phyloP scores from a whole-genome alignment of 768 basidiomycete genomes.

The Russula virescens region DNA sequence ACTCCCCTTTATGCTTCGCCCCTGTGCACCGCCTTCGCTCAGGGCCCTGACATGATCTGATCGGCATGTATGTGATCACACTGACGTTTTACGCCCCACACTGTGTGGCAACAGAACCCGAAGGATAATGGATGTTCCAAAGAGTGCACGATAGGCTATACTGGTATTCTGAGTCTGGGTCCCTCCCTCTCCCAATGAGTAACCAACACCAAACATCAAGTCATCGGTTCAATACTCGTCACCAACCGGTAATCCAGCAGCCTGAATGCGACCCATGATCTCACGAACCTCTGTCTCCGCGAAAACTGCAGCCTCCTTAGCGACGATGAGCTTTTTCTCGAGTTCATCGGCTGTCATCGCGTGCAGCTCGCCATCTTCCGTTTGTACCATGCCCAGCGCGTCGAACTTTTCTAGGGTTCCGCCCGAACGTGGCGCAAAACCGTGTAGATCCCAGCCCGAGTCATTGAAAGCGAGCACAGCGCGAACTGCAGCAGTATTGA shows the following conservation, averaged over 20 bases:
- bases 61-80: too few relatives aligned
- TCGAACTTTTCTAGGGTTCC: conserved; percentile 66
- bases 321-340: conserved; percentile 64
- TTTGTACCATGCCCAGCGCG: conserved; percentile 47
- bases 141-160: conserved; percentile 8
- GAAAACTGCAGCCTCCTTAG: conserved; percentile 64
- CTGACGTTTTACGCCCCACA: too few relatives aligned
- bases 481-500: conserved; percentile 81
- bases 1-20: too few relatives aligned
- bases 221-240: conserved; percentile 8
- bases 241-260: conserved; percentile 39
- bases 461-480: conserved; percentile 81
- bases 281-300: conserved; percentile 72
- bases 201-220: neutral
- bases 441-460: conserved; percentile 72
- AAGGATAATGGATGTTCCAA: conserved; percentile 6
- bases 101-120: too few relatives aligned
- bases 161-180: neutral
- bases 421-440: conserved; percentile 63
- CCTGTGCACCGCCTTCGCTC: too few relatives aligned
- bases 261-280: conserved; percentile 63
- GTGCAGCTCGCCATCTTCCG: conserved; percentile 38
- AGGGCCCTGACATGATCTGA: too few relatives aligned
- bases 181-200: neutral
- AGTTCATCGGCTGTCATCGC: conserved; percentile 66